Evolutionary conservation across 306 rosid species (phyloP), one percentile per base, ranked within the genome.

Genomic region (Quercus robur): DNA sequence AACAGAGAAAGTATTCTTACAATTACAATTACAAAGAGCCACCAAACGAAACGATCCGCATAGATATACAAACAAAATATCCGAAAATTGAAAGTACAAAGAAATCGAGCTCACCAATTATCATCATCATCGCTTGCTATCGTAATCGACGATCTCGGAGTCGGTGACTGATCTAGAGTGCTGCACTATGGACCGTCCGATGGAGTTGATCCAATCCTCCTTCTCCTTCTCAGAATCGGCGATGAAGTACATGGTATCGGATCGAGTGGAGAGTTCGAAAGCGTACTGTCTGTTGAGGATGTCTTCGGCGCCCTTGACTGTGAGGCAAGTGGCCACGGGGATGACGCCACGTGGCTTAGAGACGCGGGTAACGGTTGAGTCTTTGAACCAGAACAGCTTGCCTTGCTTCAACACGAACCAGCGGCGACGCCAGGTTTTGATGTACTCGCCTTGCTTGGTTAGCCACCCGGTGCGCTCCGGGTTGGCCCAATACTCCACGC

Each of bases 371-470:
- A 83, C 74, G 38, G 67, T 10, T 1, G 83, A 78, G 59, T 85
- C 89, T 74, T 89, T 89, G 81, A 89, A 89, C 92, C 89, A 89
- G 74, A 89, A 73, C 41, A 89, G 89, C 83, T 89, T 89, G 15
- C 90, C 90, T 51, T 87, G 92, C 58, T 89, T 89, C 69, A 89
- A 85, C 21, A 89, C 82, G 85, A 89, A 89, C 92, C 92, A 89
- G 12, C 90, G 88, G 74, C 92, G 90, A 5, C 92, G 84, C 92
- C 92, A 89, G 66, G 87, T 86, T 81, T 81, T 86, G 80, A 89
- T 81, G 82, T 86, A 89, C 18, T 89, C 92, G 69, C 92, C 92
- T 19, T 89, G 92, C 79, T 89, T 86, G 44, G 85, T 86, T 28
- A 89, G 81, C 92, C 92, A 89, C 14, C 90, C 86, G 28, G 83